A percentile compares a stretch with the other conserved stretches of the same genome.
phyloP scores from a whole-genome alignment of 1,284 basidiomycete genomes.

The Acaromyces ingoldii region DNA sequence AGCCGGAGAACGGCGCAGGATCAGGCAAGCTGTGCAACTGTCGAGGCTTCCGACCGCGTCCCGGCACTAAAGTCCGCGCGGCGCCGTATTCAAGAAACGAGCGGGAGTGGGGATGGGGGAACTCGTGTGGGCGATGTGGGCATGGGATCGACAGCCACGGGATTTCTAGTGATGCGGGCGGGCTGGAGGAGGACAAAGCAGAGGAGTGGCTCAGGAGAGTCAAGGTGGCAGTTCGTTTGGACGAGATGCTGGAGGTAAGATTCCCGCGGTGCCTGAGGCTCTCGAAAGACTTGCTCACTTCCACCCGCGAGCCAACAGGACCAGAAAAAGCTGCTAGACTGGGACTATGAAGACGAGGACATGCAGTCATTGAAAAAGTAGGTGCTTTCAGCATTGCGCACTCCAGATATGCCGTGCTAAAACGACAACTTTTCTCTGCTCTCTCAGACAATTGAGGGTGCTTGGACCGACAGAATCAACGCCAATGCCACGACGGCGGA shows the following conservation, averaged over 20 bases:
- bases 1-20: too few relatives aligned
- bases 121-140: conserved; percentile 59
- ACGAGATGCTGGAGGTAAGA: conserved; percentile 76
- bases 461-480: conserved; percentile 16
- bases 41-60: too few relatives aligned
- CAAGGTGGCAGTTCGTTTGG: conserved; percentile 73
- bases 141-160: conserved; percentile 68
- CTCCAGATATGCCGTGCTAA: neutral
- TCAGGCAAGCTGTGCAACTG: too few relatives aligned
- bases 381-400: conserved; percentile 26
- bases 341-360: conserved; percentile 68
- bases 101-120: too few relatives aligned
- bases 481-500: conserved; percentile 71
- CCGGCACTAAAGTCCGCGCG: too few relatives aligned
- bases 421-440: neutral
- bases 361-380: conserved; percentile 65
- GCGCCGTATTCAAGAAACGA: too few relatives aligned
- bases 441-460: conserved; percentile 24
- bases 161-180: too few relatives aligned
- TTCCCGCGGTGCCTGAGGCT: too few relatives aligned
- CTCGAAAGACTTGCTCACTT: too few relatives aligned
- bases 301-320: too few relatives aligned
- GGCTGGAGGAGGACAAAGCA: conserved; percentile 40
- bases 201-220: conserved; percentile 59
- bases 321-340: conserved; percentile 67